These are phyloP conservation scores for Chalciporus sphaerocephalus DNA, from an alignment of 768 basidiomycete genomes.

Conservation along the genomic window DNA sequence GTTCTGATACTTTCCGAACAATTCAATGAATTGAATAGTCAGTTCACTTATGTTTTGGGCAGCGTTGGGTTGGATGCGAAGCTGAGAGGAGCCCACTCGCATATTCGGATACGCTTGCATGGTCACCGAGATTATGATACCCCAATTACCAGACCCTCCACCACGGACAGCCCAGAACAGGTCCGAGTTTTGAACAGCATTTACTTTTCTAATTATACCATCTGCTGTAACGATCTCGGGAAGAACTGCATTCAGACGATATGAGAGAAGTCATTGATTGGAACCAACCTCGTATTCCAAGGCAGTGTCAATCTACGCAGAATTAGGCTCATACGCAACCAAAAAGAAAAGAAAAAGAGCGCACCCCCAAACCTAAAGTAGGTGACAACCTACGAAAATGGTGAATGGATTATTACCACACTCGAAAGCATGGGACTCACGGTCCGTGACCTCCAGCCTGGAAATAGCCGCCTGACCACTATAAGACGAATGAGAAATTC, in stretches of 20 bases:
- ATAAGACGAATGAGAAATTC: background rate
- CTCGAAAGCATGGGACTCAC: conserved; percentile 1
- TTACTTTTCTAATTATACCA: conserved; percentile 37
- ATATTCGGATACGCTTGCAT: conserved; percentile 11
- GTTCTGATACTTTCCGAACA: conserved; percentile 19
- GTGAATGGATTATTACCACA: too few species aligned
- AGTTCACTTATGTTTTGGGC: conserved; percentile 9
- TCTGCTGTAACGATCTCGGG: conserved; percentile 37
- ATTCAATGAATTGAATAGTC: conserved; percentile 12
- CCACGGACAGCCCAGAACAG: conserved; percentile 55
- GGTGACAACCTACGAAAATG: background rate
- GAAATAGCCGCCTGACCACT: conserved; percentile 39
- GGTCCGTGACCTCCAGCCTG: conserved; percentile 45
- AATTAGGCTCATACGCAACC: background rate
- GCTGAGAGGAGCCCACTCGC: conserved; percentile 4
- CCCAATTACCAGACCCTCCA: conserved; percentile 48
- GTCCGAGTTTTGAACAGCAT: conserved; percentile 38
- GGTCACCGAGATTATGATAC: conserved; percentile 34
- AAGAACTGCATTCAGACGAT: background rate
- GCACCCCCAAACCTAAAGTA: background rate
- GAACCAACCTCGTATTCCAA: conserved; percentile 35
- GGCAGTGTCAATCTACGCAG: conserved; percentile 41
- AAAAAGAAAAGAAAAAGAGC: background rate
- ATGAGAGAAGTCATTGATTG: background rate
- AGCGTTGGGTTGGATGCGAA: conserved; percentile 10